Evolutionary conservation across 1,284 basidiomycete species (phyloP).

Genomic region (Bondarzewia mesenterica): DNA sequence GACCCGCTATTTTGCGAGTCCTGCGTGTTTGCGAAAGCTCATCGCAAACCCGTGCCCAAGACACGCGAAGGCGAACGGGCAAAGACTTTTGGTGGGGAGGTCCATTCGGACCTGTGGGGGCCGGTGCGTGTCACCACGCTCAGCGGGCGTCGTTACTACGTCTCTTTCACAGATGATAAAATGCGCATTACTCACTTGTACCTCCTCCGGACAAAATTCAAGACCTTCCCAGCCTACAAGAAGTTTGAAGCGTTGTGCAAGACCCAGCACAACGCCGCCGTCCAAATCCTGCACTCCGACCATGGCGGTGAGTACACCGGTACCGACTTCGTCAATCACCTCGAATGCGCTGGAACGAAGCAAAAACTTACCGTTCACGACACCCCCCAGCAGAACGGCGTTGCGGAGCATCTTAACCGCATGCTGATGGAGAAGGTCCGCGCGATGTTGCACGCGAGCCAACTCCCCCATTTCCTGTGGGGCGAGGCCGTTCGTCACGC

Average conservation of each 20-base stretch:
- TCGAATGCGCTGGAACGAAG: too few species aligned
- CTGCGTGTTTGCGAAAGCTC: background rate
- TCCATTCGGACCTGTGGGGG: background rate
- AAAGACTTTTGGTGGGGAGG: background rate
- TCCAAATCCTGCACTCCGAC: too few species aligned
- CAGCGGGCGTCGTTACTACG: background rate
- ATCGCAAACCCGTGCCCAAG: background rate
- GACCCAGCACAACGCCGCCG: too few species aligned
- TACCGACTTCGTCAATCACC: too few species aligned
- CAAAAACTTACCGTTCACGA: slow-evolving; percentile 30
- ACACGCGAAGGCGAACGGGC: background rate
- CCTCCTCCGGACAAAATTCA: background rate
- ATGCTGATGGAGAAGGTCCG: slow-evolving; percentile 9
- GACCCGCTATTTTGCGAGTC: background rate
- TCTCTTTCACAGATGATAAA: background rate
- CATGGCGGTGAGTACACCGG: too few species aligned
- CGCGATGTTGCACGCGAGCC: slow-evolving; percentile 11
- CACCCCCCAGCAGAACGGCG: slow-evolving; percentile 26
- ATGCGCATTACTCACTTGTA: background rate
- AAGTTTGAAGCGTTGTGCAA: too few species aligned
- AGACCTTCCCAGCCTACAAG: too few species aligned
- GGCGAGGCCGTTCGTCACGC: slow-evolving; percentile 5
- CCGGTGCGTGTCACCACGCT: background rate
- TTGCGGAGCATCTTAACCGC: slow-evolving; percentile 24
- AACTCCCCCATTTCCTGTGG: slow-evolving; percentile 14